Evolutionary conservation across 257 asterid species (phyloP).

Genomic region (Nemophila menziesii): DNA sequence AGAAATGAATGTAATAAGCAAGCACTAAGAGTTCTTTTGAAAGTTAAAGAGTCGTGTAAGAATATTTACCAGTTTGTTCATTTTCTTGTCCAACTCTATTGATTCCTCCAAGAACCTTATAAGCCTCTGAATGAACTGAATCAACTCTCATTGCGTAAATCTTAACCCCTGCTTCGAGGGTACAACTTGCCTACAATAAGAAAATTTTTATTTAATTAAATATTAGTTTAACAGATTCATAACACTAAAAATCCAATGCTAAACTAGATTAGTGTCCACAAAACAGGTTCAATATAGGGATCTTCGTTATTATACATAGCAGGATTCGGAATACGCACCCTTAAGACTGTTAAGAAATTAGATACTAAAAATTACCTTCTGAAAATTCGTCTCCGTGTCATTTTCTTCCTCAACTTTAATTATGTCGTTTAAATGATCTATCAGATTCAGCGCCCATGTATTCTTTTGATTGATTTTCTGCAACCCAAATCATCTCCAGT

Average conservation of each 20-base stretch:
- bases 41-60: neutral
- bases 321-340: neutral
- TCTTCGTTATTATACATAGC: neutral
- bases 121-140: conserved; percentile 90
- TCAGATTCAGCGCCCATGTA: conserved; percentile 91
- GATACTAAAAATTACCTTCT: conserved; percentile 74
- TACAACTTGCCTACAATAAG: conserved; percentile 77
- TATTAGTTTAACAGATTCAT: neutral
- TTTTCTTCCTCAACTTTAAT: conserved; percentile 71
- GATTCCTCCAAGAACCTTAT: conserved; percentile 95
- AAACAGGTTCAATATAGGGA: neutral
- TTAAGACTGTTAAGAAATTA: neutral
- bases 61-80: conserved; percentile 54
- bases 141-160: conserved; percentile 96
- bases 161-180: conserved; percentile 98
- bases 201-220: neutral
- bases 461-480: conserved; percentile 95
- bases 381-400: conserved; percentile 82
- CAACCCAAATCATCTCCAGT: conserved; percentile 8
- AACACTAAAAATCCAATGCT: too few relatives aligned
- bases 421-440: conserved; percentile 76
- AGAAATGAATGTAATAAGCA: neutral
- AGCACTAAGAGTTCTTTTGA: neutral
- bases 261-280: neutral
- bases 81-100: conserved; percentile 83